Percentiles rank a stretch among this genome's conserved stretches.
phyloP scores from a whole-genome alignment of 2,329 filamentous ascomycete genomes.

The Plenodomus tracheiphilus region DNA sequence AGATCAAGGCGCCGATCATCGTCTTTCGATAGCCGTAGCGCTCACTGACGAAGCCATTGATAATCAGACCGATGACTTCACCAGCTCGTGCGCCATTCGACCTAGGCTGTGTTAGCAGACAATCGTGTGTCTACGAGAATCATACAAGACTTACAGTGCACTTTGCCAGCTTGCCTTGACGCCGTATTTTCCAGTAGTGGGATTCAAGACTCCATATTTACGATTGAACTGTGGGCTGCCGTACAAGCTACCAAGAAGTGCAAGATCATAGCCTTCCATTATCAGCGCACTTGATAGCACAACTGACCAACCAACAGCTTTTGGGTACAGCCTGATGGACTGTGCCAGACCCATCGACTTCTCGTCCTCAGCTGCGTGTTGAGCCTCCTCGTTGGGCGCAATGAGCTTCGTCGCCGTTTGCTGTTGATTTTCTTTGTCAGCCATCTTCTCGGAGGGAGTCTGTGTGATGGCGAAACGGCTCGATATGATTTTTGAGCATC shows the following conservation, averaged over 20 bases:
- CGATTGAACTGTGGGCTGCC: conserved; percentile 50
- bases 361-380: conserved; percentile 49
- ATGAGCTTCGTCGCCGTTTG: conserved; percentile 14
- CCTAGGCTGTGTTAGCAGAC: conserved; percentile 5
- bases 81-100: conserved; percentile 51
- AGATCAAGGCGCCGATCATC: conserved; percentile 46
- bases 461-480: neutral
- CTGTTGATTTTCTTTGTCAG: conserved; percentile 21
- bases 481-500: conserved; percentile 1
- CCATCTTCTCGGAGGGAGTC: conserved; percentile 17
- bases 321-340: conserved; percentile 79
- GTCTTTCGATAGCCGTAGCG: conserved; percentile 50
- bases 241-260: conserved; percentile 77
- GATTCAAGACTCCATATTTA: conserved; percentile 45
- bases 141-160: conserved; percentile 37
- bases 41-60: conserved; percentile 50
- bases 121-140: neutral
- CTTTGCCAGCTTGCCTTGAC: conserved; percentile 51
- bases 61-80: conserved; percentile 49
- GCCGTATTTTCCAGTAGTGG: conserved; percentile 41
- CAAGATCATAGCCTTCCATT: conserved; percentile 88
- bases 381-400: conserved; percentile 30
- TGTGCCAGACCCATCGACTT: conserved; percentile 62
- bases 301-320: conserved; percentile 80
- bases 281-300: conserved; percentile 83